Conservation (phyloP, 257 asterid species). For the Gentiana straminea region DNA sequence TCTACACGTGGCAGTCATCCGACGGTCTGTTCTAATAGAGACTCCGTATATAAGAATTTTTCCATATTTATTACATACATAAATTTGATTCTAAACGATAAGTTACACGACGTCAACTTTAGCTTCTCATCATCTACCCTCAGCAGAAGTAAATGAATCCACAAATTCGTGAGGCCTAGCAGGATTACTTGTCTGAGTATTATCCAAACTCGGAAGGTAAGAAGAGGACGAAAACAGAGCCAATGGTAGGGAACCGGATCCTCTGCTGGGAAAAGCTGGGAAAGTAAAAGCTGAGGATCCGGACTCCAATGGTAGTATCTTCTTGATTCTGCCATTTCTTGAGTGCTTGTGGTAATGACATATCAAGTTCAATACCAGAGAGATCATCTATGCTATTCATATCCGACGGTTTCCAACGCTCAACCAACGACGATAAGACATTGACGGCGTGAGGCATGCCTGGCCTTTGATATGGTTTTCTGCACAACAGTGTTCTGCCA, state of each 20-base stretch:
- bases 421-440: slow-evolving; percentile 76
- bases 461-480: slow-evolving; percentile 87
- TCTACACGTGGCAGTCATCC: too few species aligned
- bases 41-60: too few species aligned
- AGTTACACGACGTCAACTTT: too few species aligned
- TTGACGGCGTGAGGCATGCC: slow-evolving; percentile 94
- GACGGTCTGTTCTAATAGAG: too few species aligned
- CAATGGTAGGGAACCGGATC: too few species aligned
- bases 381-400: slow-evolving; percentile 43
- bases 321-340: slow-evolving; percentile 90
- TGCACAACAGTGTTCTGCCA: slow-evolving; percentile 87
- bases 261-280: too few species aligned
- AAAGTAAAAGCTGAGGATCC: too few species aligned
- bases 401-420: slow-evolving; percentile 78
- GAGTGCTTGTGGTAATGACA: slow-evolving; percentile 87
- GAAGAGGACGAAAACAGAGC: slow-evolving; percentile 54
- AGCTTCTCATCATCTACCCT: slow-evolving; percentile 71
- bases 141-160: slow-evolving; percentile 64
- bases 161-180: slow-evolving; percentile 82
- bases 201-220: slow-evolving; percentile 69
- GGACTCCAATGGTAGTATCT: too few species aligned
- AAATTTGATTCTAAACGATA: too few species aligned
- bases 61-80: too few species aligned
- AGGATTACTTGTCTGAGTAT: slow-evolving; percentile 81
- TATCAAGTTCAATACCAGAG: slow-evolving; percentile 76